phyloP scores from a whole-genome alignment of 371 early-diverging fungal genomes.

The Syncephalastrum racemosum region DNA sequence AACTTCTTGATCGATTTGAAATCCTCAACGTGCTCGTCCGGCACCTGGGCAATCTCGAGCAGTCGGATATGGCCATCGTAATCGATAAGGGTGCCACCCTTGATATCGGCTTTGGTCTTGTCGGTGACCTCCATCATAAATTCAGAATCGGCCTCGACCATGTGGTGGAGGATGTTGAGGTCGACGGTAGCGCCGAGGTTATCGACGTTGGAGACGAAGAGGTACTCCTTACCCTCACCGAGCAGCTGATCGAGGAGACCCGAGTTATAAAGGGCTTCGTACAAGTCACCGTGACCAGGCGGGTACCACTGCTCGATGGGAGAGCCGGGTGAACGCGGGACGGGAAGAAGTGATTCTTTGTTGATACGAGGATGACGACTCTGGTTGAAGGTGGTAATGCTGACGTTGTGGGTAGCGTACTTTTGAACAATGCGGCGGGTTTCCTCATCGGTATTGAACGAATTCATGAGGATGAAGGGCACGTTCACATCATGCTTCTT shows the following conservation, averaged over 20 bases:
- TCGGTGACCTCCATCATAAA: conserved; percentile 99
- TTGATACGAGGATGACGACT: conserved; percentile 95
- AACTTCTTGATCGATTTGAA: conserved; percentile 99
- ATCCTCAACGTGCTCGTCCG: conserved; percentile 96
- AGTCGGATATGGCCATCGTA: conserved; percentile 95
- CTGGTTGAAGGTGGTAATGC: conserved; percentile 98
- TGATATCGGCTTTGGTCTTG: conserved; percentile 99
- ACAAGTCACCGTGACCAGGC: conserved; percentile 99
- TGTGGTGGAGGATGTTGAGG: conserved; percentile 88
- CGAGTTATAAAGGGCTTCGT: conserved; percentile 91
- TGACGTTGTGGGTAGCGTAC: conserved; percentile 88
- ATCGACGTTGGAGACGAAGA: conserved; percentile 99
- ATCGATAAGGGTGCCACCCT: conserved; percentile 99
- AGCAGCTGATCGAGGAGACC: conserved; percentile 96
- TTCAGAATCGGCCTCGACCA: conserved; percentile 88
- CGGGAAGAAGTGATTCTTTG: conserved; percentile 91
- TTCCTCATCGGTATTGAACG: conserved; percentile 98
- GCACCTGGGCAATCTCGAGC: conserved; percentile 99
- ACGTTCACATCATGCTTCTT: conserved; percentile 86
- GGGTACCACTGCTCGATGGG: conserved; percentile 84
- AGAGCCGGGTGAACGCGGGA: conserved; percentile 67
- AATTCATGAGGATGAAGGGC: conserved; percentile 99
- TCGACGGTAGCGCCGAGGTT: conserved; percentile 99
- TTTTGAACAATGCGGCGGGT: conserved; percentile 97
- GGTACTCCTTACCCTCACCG: conserved; percentile 97